Evolutionary conservation across 1,139 yeast genomes (phyloP).

Genomic region (Lodderomyces metapsilosis): DNA sequence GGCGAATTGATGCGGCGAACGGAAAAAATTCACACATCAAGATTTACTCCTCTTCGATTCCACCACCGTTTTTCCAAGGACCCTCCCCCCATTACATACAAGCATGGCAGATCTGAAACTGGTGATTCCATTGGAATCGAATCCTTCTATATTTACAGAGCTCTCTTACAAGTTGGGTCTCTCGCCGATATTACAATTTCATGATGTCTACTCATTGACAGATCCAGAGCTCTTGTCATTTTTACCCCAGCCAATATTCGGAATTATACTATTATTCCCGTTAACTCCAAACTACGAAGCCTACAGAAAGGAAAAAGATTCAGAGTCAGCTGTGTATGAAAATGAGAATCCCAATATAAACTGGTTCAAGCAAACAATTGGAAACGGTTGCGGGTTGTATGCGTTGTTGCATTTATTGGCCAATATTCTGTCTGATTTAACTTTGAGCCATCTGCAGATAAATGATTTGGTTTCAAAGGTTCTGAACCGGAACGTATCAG

Average conservation of each 20-base stretch:
- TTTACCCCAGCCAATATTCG: constrained; percentile 78
- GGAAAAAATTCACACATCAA: too few species aligned
- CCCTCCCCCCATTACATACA: too few species aligned
- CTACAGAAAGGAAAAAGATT: constrained; percentile 40
- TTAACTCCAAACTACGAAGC: constrained; percentile 61
- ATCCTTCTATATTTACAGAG: constrained; percentile 79
- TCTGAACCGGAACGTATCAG: constrained; percentile 20
- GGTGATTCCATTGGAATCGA: constrained; percentile 87
- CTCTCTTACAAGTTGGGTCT: constrained; percentile 72
- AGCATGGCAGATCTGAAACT: constrained; percentile 12
- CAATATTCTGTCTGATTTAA: constrained; percentile 54
- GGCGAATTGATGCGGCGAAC: too few species aligned
- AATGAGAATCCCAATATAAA: constrained; percentile 24
- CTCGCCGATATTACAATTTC: constrained; percentile 57
- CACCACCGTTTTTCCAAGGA: too few species aligned
- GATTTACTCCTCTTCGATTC: too few species aligned
- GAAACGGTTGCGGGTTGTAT: constrained; percentile 91
- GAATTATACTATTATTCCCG: constrained; percentile 79
- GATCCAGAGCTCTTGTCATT: constrained; percentile 77
- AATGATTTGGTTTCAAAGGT: constrained; percentile 26
- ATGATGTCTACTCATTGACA: constrained; percentile 80
- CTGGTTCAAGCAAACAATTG: constrained; percentile 84
- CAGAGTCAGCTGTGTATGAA: constrained; percentile 15
- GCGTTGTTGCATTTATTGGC: constrained; percentile 77
- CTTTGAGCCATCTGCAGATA: constrained; percentile 35